A percentile compares a stretch with the other conserved stretches of the same genome.
Conservation (phyloP, 164 flowering plant species). For the Hamamelis virginiana region DNA sequence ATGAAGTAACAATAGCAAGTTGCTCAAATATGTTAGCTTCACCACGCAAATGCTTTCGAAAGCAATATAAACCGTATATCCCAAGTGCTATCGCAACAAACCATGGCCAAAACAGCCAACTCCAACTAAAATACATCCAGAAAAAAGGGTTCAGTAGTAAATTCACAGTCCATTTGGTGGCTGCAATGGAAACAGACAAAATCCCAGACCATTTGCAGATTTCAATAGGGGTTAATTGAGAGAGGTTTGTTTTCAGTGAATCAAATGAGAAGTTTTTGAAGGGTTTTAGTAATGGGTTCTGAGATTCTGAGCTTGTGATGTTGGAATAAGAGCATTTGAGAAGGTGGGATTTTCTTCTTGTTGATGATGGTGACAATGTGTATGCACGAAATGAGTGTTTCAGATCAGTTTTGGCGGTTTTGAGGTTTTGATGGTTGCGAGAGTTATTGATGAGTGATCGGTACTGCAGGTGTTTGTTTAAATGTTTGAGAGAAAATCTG, state of each 20-base stretch:
- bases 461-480: constrained; percentile 37
- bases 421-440: constrained; percentile 6
- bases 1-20: constrained; percentile 59
- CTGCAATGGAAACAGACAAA: constrained; percentile 47
- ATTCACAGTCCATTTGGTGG: constrained; percentile 50
- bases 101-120: constrained; percentile 97
- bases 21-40: constrained; percentile 66
- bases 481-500: constrained; percentile 35
- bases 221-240: constrained; percentile 50
- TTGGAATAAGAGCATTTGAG: constrained; percentile 33
- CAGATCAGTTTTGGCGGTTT: constrained; percentile 8
- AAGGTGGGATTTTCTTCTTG: constrained; percentile 20
- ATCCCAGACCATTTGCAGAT: constrained; percentile 61
- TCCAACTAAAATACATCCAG: constrained; percentile 96
- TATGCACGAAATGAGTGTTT: neutral
- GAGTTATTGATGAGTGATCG: neutral
- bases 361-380: neutral
- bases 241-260: constrained; percentile 35
- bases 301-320: constrained; percentile 22
- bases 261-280: constrained; percentile 37
- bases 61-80: constrained; percentile 54
- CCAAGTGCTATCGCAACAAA: constrained; percentile 53
- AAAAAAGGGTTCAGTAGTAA: constrained; percentile 60
- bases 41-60: constrained; percentile 44
- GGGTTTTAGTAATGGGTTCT: constrained; percentile 28